Percentiles rank a stretch among this genome's conserved stretches.
Evolutionary conservation across 1,284 basidiomycete genomes (phyloP).

Genomic region (Coriolopsis trogii): DNA sequence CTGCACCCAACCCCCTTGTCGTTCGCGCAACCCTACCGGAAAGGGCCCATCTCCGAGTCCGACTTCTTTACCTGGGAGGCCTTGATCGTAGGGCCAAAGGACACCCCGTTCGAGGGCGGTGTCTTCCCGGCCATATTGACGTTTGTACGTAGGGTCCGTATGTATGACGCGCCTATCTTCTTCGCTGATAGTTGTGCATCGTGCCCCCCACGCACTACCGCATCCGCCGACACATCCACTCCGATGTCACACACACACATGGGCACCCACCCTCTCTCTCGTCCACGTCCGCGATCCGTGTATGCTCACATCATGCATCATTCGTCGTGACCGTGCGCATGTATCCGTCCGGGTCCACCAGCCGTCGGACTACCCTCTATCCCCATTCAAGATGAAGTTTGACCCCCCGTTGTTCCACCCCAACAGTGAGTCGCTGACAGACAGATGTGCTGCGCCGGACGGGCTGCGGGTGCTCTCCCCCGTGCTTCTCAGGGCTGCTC

Average conservation of each 20-base stretch:
- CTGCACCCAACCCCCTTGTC: slow-evolving; percentile 1
- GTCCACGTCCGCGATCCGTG: too few species aligned
- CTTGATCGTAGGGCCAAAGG: slow-evolving; percentile 94
- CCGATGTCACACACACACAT: slow-evolving; percentile 8
- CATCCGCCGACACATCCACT: neutral
- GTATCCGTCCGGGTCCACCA: slow-evolving; percentile 33
- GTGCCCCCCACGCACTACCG: neutral
- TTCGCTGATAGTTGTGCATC: slow-evolving; percentile 11
- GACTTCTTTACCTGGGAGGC: slow-evolving; percentile 99
- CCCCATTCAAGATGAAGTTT: slow-evolving; percentile 98
- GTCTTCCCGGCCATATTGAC: slow-evolving; percentile 92
- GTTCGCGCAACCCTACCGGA: slow-evolving; percentile 7
- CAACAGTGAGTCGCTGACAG: slow-evolving; percentile 73
- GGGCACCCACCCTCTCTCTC: slow-evolving; percentile 5
- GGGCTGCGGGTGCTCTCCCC: neutral
- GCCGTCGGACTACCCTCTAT: slow-evolving; percentile 93
- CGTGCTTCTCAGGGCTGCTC: neutral
- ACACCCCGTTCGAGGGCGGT: slow-evolving; percentile 98
- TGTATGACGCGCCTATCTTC: slow-evolving; percentile 7
- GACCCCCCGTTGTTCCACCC: slow-evolving; percentile 97
- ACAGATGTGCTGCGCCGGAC: slow-evolving; percentile 2
- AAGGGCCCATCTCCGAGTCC: slow-evolving; percentile 89
- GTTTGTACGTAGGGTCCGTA: slow-evolving; percentile 71
- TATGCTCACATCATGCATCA: too few species aligned
- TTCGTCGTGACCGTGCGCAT: neutral